Percentiles rank a stretch among this genome's conserved stretches.
These are phyloP conservation scores for Hansenula sp. DNA, from an alignment of 1,139 yeast species.

Conservation along the genomic window DNA sequence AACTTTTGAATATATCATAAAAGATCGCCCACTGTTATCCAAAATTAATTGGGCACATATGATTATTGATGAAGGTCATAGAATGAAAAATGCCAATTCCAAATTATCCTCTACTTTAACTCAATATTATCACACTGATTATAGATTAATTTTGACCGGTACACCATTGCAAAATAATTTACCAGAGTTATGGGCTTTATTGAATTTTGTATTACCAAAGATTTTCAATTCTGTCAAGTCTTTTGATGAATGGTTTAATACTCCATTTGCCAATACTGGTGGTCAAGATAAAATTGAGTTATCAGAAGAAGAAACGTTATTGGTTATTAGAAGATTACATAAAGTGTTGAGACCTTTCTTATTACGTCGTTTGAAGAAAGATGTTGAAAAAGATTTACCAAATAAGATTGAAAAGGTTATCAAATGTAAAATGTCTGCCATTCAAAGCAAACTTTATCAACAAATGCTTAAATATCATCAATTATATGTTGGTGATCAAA, in stretches of 20 bases:
- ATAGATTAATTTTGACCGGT: constrained; percentile 80
- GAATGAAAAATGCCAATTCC: constrained; percentile 79
- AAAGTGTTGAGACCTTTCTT: constrained; percentile 94
- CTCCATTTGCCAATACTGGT: constrained; percentile 82
- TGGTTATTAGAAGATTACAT: constrained; percentile 92
- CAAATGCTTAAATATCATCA: constrained; percentile 74
- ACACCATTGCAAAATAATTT: constrained; percentile 83
- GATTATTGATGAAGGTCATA: constrained; percentile 89
- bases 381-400: constrained; percentile 95
- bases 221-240: constrained; percentile 81
- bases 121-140: constrained; percentile 68
- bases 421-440: constrained; percentile 89
- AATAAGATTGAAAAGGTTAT: constrained; percentile 93
- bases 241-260: constrained; percentile 87
- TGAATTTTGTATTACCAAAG: constrained; percentile 75
- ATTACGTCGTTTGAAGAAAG: constrained; percentile 90
- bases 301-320: constrained; percentile 89
- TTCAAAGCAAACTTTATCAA: constrained; percentile 76
- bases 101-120: constrained; percentile 70
- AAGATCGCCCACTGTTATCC: constrained; percentile 64
- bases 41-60: constrained; percentile 78
- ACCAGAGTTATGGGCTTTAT: constrained; percentile 82
- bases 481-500: constrained; percentile 54
- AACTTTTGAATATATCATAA: constrained; percentile 75
- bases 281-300: constrained; percentile 75